Evolutionary conservation across 2,329 filamentous ascomycete species (phyloP), one percentile per base, ranked within the genome.

Genomic region (Penicillium sp.): DNA sequence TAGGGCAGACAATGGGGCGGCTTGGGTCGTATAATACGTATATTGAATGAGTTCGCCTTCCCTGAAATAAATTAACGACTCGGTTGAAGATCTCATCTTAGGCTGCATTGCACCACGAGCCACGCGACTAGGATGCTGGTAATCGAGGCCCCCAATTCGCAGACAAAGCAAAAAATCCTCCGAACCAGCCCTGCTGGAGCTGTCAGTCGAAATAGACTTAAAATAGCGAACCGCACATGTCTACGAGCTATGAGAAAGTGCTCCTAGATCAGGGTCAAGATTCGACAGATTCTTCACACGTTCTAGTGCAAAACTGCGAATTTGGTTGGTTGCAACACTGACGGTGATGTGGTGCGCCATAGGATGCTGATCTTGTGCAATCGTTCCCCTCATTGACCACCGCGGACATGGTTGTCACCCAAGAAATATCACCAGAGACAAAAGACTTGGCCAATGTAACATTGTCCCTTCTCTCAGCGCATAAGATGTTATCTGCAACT

Each of bases 361-460:
- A 19, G 19, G n/a, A 47, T 5, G 23, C 41, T 38, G 56, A 41
- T 52, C 35, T 58, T 51, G 56, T 58, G 56, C 48, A 58, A 58
- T 58, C 19, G 31, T 15, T 19, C 38, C 56, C 35, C 48, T 58
- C 48, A 45, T 29, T 30, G 35, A 51, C 35, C 13, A 23, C 29
- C 17, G n/a, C 9, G 45, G 45, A 38, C 19, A 57, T 23, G 29
- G 30, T 47, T 58, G 48, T 9, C 38, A 46, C 56, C 56, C 56
- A 58, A 58, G 56, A 49, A 47, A 52, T 46, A 17, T 46, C 48
- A 46, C 26, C 35, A 52, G 48, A 58, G 48, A 52, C 56, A 58
- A 58, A 49, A 58, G 21, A 46, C 56, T 58, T 58, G 56, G 56
- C 56, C 8, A 58, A 58, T 58, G 56, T 52, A 58, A 58, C 48